These are phyloP conservation scores for Tephrocybe sp. DNA, from an alignment of 768 basidiomycete genomes.

Conservation along the genomic window DNA sequence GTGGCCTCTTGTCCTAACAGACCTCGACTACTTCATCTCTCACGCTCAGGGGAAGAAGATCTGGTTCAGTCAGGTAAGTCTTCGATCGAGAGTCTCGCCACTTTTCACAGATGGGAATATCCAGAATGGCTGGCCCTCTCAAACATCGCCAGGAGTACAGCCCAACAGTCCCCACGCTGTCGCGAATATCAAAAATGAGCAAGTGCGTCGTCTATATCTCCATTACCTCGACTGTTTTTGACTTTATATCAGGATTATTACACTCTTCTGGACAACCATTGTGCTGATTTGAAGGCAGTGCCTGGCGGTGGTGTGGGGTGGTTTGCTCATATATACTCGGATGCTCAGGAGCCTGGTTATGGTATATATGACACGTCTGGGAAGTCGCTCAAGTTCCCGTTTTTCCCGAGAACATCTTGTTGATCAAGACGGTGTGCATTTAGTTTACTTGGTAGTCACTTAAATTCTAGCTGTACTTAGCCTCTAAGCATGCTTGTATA, in stretches of 20 bases:
- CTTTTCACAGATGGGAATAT: neutral
- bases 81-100: neutral
- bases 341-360: conserved; percentile 64
- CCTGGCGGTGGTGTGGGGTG: conserved; percentile 69
- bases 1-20: conserved; percentile 60
- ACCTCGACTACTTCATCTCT: conserved; percentile 66
- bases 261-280: conserved; percentile 62
- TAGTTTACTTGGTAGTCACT: too few species aligned
- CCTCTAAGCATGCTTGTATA: too few species aligned
- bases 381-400: conserved; percentile 14
- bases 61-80: conserved; percentile 63
- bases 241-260: conserved; percentile 77
- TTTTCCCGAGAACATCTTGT: conserved; percentile 15
- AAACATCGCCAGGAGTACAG: conserved; percentile 57
- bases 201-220: conserved; percentile 34
- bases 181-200: conserved; percentile 59
- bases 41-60: conserved; percentile 67
- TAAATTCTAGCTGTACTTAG: too few species aligned
- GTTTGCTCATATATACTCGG: conserved; percentile 85
- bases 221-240: too few species aligned
- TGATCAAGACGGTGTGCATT: conserved; percentile 6
- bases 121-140: conserved; percentile 80
- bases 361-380: conserved; percentile 58
- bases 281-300: conserved; percentile 58
- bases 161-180: conserved; percentile 65